Conservation (phyloP, 2,329 filamentous ascomycete species). For the Berkeleyomyces basicola region DNA sequence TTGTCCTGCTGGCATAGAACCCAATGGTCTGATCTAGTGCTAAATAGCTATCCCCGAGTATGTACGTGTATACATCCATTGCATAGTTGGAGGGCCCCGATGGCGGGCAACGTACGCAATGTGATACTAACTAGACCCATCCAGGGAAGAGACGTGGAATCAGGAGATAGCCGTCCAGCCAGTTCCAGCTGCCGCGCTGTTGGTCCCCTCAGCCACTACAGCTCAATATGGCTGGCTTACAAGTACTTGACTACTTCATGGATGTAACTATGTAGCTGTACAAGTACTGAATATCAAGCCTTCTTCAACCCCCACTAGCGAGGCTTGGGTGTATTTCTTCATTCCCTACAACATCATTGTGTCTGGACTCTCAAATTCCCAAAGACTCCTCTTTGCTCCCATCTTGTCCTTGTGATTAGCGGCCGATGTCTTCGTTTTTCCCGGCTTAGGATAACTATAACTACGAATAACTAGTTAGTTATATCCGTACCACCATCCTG, state of each 20-base stretch:
- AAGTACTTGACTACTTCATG: background rate
- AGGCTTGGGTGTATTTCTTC: background rate
- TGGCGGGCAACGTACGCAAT: background rate
- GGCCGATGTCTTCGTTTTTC: background rate
- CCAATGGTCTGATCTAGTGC: no score
- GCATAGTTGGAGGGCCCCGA: background rate
- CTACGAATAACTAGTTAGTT: background rate
- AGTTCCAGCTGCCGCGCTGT: background rate
- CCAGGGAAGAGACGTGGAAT: background rate
- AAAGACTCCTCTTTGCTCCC: background rate
- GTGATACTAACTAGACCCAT: background rate
- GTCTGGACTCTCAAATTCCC: background rate
- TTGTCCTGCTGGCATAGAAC: background rate
- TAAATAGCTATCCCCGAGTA: no score
- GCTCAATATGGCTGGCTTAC: background rate
- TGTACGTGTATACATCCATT: background rate
- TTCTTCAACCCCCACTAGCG: background rate
- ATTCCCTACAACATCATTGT: background rate
- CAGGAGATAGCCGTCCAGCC: background rate
- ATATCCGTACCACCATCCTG: background rate
- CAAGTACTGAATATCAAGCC: no score
- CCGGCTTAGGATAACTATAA: background rate
- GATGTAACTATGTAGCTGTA: background rate
- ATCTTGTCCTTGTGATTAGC: background rate
- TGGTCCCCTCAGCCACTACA: background rate